Base-by-base conservation (phyloP, 2,329 filamentous ascomycete genomes). In the Penicillium decumbens region DNA sequence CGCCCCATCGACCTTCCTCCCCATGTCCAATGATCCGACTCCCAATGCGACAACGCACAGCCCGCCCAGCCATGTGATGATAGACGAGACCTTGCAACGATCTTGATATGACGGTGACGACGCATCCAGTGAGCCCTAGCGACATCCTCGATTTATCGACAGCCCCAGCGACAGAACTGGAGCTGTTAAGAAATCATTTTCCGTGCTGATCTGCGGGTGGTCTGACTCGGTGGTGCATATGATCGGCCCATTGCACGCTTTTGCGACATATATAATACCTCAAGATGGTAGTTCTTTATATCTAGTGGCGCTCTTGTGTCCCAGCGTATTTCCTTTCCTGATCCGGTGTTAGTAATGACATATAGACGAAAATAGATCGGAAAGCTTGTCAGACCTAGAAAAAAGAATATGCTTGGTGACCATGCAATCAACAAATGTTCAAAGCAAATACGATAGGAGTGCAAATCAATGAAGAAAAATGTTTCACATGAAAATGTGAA, bases 201-300 rank as follows among this genome's bases (percentile, higher is more conserved):
- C 43, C 44, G 30, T 41, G 48, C 47, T 51, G 52, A 57, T 53
- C 53, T 51, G 42, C 33, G 13, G 44, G 49, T 56, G 51, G 41
- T 53, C 53, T 52, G 45, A 43, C 24, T 49, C 42, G 49, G 47
- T 42, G 38, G 32, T 52, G 50, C 48, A 35, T 47, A 48, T 51
- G 3, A 23, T 35, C 38, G 46, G 23, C 41, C 37, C 24, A 38
- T 37, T 41, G 43, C 43, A 44, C 50, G 41, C 27, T 44, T 50
- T 53, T 18, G 15, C 15, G 15, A 18, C 15, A 9, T 41, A 7
- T 27, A 30, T 3, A 15, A 23, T 30, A 12, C 3, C 18, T 9
- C 20, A 10, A 44, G 12, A 20, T 37, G 8, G 33, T 12, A 49
- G 32, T 23, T 35, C 35, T 15, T 41, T 43, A 40, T 44, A 28